These are phyloP conservation scores for Phytophthora uliginosa DNA, from an alignment of 352 stramenopile genomes.

Conservation along the genomic window DNA sequence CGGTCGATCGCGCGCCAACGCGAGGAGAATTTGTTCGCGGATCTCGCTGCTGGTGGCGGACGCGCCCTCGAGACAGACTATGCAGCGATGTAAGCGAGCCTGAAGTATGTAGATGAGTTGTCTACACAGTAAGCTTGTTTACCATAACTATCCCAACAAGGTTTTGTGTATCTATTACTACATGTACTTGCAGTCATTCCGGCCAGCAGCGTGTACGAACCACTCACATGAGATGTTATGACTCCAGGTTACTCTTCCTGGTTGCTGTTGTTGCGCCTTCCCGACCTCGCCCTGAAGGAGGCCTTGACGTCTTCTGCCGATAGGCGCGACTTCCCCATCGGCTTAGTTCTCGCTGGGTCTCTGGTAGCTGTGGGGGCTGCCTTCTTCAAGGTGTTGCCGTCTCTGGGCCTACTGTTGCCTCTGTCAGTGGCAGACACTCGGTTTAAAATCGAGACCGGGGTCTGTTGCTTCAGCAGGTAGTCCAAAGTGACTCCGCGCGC, in stretches of 20 bases:
- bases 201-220: no score
- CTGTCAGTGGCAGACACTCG: background rate
- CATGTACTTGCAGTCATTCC: no score
- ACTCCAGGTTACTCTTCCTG: constrained; percentile 24
- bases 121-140: background rate
- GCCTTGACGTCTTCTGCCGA: background rate
- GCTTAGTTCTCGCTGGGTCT: constrained; percentile 14
- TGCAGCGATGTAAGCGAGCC: constrained; percentile 26
- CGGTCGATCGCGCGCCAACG: constrained; percentile 28
- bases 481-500: constrained; percentile 76
- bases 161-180: background rate
- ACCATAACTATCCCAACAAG: background rate
- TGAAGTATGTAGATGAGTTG: background rate
- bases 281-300: background rate
- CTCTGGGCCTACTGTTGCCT: constrained; percentile 1
- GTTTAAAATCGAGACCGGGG: constrained; percentile 14
- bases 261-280: constrained; percentile 31
- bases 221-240: no score
- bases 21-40: constrained; percentile 35
- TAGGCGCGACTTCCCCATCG: constrained; percentile 6
- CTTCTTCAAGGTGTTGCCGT: background rate
- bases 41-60: constrained; percentile 24
- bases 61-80: constrained; percentile 34
- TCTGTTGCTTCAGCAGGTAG: constrained; percentile 60
- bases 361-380: background rate